Evolutionary conservation across 179 eudicot genomes (phyloP), one percentile per base, ranked within the genome.

Genomic region (Silene vulgaris): DNA sequence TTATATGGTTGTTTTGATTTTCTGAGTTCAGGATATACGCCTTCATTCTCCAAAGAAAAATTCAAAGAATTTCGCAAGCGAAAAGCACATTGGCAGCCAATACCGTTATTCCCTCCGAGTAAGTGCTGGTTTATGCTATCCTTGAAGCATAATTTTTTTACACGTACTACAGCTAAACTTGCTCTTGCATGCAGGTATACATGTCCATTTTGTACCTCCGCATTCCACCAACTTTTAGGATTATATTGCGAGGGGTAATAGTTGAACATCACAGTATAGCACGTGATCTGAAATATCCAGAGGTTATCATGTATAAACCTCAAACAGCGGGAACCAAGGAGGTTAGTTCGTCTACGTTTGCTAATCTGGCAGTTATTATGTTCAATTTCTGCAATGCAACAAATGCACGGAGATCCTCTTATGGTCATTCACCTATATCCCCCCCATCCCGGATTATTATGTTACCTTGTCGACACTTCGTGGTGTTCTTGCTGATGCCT

Each of bases 61-160:
- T 16, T 23, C 79, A 56, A 68, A 66, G 37, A 75, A 43, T 72
- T 62, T 76, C 45, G 65, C 45, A 69, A 87, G 74, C 45, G 91
- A 88, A 65, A 78, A 84, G 77, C 97, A 93, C 81, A 84, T 93
- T 75, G 96, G 92, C 60, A 86, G 82, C 62, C 90, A 80, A 56
- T 87, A 85, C 29, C 89, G 81, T 13, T 83, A 81, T 84, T 93
- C 97, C 69, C 94, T 93, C 52, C 90, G 94, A 70, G 97, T 93
- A 88, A 86, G 95, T 87, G 66, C 63, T 64, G 70, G 14, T 30
- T 76, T 73, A 43, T 62, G 67, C 67, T 52, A 52, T 64, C 30
- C n/a, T 71, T 26, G 7, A 69, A 43, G 61, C 16, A 56, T n/a
- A 19, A 70, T 30, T 67, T 8, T 43, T 43, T 21, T 14, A 28